Evolutionary conservation across 352 stramenopile genomes (phyloP).

Genomic region (Pythium vanterpoolii): DNA sequence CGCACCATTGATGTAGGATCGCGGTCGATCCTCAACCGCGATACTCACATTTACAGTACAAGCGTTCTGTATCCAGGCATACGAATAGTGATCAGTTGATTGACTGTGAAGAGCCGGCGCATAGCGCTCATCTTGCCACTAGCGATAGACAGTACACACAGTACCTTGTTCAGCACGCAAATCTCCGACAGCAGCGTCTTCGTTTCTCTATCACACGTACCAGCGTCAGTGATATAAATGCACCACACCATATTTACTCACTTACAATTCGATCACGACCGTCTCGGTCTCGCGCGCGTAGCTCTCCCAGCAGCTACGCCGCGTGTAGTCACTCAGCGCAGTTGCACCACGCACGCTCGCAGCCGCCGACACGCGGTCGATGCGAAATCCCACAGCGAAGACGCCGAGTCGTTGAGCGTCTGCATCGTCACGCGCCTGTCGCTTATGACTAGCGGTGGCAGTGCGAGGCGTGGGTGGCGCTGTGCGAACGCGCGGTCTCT

Average conservation of each 20-base stretch:
- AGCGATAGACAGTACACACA: background rate
- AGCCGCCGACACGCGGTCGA: constrained; percentile 35
- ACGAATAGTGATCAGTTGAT: background rate
- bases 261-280: constrained; percentile 39
- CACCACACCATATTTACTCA: background rate
- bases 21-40: constrained; percentile 58
- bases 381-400: constrained; percentile 26
- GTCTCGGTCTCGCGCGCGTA: constrained; percentile 56
- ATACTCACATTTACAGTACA: constrained; percentile 62
- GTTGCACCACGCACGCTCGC: constrained; percentile 29
- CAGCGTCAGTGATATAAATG: background rate
- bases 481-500: background rate
- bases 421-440: background rate
- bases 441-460: background rate
- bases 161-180: constrained; percentile 70
- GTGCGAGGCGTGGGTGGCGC: background rate
- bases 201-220: constrained; percentile 28
- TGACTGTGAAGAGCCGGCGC: too few species aligned
- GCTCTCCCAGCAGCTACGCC: constrained; percentile 55
- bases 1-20: constrained; percentile 56
- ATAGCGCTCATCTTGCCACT: background rate
- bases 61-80: constrained; percentile 38
- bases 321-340: constrained; percentile 56
- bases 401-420: background rate
- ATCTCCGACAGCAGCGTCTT: constrained; percentile 72